Evolutionary conservation across 2,329 filamentous ascomycete species (phyloP).

Genomic region (Calonectria fujianensis): DNA sequence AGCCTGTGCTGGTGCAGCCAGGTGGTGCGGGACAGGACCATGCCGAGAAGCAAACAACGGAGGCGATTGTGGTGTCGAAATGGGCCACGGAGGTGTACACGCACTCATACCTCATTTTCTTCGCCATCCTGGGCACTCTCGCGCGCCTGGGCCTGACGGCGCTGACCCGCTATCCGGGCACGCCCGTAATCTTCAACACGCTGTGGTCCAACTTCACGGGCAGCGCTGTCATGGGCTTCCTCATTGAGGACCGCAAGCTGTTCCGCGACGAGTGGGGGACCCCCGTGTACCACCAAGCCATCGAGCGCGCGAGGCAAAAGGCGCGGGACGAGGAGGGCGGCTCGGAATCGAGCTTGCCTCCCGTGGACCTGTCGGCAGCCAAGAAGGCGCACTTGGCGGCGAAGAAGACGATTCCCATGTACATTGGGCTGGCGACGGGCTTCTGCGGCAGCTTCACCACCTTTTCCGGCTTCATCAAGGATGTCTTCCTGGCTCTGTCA

Average conservation of each 20-base stretch:
- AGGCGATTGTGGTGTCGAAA: constrained; percentile 63
- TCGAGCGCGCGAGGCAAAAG: constrained; percentile 57
- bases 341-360: constrained; percentile 39
- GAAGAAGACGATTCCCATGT: constrained; percentile 92
- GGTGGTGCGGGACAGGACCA: constrained; percentile 36
- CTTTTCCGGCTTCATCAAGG: constrained; percentile 90
- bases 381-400: constrained; percentile 76
- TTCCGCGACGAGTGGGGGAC: constrained; percentile 82
- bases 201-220: constrained; percentile 94
- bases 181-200: constrained; percentile 83
- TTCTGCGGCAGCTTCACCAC: constrained; percentile 94
- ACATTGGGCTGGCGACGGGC: constrained; percentile 89
- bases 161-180: constrained; percentile 85
- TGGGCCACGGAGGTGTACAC: constrained; percentile 79
- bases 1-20: neutral
- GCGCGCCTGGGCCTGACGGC: constrained; percentile 87
- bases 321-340: constrained; percentile 62
- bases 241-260: constrained; percentile 84
- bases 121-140: constrained; percentile 89
- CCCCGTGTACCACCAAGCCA: constrained; percentile 61
- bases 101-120: constrained; percentile 88
- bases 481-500: constrained; percentile 85
- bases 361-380: constrained; percentile 64
- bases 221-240: constrained; percentile 88
- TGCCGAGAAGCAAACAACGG: constrained; percentile 31